phyloP scores from a whole-genome alignment of 2,329 filamentous ascomycete genomes.

The Sclerotinia trifoliorum region DNA sequence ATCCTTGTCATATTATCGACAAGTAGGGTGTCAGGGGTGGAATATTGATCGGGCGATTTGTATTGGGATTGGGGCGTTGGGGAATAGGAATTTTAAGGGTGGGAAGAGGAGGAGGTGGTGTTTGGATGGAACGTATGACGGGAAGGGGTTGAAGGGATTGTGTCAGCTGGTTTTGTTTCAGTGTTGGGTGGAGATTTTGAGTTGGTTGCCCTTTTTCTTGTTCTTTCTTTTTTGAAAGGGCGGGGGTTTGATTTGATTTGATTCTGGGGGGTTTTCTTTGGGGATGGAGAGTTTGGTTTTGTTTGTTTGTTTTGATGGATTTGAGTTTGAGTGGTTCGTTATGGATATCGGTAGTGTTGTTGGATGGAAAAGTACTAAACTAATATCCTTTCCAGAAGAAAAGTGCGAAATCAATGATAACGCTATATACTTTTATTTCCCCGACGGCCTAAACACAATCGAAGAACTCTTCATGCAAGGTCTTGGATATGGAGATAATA shows the following conservation, averaged over 20 bases:
- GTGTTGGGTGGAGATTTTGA: not conserved
- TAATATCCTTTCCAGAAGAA: not conserved
- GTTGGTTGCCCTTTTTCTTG: not conserved
- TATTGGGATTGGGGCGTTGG: not conserved
- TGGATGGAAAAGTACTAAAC: not conserved
- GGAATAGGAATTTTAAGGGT: not conserved
- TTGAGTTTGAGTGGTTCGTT: too few species aligned
- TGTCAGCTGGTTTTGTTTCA: slow-evolving; percentile 3
- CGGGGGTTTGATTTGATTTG: not conserved
- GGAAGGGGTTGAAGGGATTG: not conserved
- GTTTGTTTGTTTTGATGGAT: not conserved
- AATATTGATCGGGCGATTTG: not conserved
- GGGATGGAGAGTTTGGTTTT: not conserved
- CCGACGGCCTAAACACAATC: not conserved
- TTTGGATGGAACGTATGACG: not conserved
- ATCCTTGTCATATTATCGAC: not conserved
- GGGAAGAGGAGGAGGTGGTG: not conserved
- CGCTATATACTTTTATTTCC: not conserved
- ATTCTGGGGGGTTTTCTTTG: not conserved
- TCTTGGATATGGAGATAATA: too few species aligned
- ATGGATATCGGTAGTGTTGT: not conserved
- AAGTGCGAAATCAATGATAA: not conserved
- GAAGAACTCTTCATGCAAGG: not conserved
- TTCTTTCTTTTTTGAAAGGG: not conserved
- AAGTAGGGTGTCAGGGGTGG: not conserved